Evolutionary conservation across 176 grass and related monocot genomes (phyloP), one percentile per base, ranked within the genome.

Genomic region (Urochloa ruziziensis): DNA sequence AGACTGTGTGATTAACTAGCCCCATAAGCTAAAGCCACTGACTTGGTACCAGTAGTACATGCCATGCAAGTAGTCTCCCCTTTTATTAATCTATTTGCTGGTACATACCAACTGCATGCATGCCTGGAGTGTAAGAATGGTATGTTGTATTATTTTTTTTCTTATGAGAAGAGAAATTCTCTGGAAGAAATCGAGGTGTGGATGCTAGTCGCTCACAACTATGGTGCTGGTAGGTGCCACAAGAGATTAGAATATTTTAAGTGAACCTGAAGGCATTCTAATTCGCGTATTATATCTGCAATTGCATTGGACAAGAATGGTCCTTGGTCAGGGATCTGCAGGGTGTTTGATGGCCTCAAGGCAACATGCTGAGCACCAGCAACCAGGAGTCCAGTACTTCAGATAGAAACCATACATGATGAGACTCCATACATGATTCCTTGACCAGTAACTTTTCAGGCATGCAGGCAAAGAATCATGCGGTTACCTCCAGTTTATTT

Each of bases 21-120:
- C 73, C 73, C 58, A 79, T 82, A 82, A 86, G 79, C 73, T 58
- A 86, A 86, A 86, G 83, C 83, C 85, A 82, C 62, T 77, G 54
- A 39, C 56, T 80, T 73, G 13, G 73, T 80, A 53, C 53, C 32
- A 51, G 63, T 79, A 51, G 63, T 79, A 62, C 57, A 74, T 74
- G 70, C 19, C 33, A 62, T 79, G 75, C 51, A 79, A 85, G 65
- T 79, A 79, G 53, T 25, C 53, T 49, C 39, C 11, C 25, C 15
- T 37, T 71, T 79, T 37, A 54, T 81, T 68, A 76, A 62, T 79
- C 18, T 75, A 62, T 74, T 52, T 80, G 67, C 57, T 80, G 77
- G 42, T 80, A 37, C 17, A 67, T 73, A 49, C 71, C 72, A 77
- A 72, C 30, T 82, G 64, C 64, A 82, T 64, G 48, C 46, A 82